Percentiles rank a stretch among this genome's conserved stretches.
These are phyloP conservation scores for Coemansia biformis DNA, from an alignment of 192 early-diverging fungal genomes.

Conservation along the genomic window DNA sequence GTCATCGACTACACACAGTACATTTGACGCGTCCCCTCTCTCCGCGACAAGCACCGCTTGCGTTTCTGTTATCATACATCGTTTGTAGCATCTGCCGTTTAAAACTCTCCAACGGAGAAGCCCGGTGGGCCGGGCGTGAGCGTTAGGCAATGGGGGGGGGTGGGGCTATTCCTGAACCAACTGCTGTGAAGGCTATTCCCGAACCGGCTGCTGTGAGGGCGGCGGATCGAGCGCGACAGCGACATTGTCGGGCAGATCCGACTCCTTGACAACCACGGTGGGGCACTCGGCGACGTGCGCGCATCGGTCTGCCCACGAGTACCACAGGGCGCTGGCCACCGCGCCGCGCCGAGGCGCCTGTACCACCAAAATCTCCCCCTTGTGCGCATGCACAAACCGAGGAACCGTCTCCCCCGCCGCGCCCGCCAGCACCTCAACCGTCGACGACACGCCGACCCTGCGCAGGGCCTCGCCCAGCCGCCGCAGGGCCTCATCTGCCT, in stretches of 20 bases:
- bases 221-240: constrained; percentile 35
- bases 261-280: constrained; percentile 22
- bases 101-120: no score
- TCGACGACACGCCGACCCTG: constrained; percentile 8
- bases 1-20: constrained; percentile 6
- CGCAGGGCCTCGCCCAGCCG: constrained; percentile 11
- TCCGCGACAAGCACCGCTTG: not conserved
- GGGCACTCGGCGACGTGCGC: constrained; percentile 21
- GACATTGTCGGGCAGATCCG: constrained; percentile 31
- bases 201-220: no score
- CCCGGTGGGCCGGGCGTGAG: no score
- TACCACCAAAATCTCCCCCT: constrained; percentile 24
- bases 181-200: no score
- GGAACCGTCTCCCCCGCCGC: constrained; percentile 4
- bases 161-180: no score
- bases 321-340: constrained; percentile 6
- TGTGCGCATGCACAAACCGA: constrained; percentile 23
- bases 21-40: not conserved
- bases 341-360: constrained; percentile 18
- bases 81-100: no score
- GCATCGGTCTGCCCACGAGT: constrained; percentile 36
- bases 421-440: constrained; percentile 25
- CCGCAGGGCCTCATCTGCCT: constrained; percentile 10
- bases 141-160: no score
- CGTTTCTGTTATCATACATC: no score